Conservation (phyloP, 2,329 filamentous ascomycete species). For the Penicillium sp. region DNA sequence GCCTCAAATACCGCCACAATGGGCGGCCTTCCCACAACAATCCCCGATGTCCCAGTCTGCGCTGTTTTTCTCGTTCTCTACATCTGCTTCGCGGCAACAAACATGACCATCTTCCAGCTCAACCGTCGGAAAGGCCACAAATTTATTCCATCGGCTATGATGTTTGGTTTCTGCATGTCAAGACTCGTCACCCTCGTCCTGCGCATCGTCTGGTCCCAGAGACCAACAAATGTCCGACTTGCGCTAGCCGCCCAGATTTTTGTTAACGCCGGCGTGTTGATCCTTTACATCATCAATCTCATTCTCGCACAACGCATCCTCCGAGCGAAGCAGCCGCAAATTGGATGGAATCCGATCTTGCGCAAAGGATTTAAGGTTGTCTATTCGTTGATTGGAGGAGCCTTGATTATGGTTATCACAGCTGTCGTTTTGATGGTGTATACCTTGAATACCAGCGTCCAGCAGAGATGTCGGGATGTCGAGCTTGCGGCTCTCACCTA, state of each 20-base stretch:
- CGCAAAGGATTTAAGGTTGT: constrained; percentile 56
- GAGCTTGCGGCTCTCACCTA: not conserved
- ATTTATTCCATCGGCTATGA: constrained; percentile 48
- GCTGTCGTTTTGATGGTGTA: not conserved
- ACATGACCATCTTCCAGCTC: constrained; percentile 48
- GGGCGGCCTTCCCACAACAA: not conserved
- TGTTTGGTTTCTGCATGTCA: constrained; percentile 54
- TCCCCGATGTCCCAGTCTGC: constrained; percentile 56
- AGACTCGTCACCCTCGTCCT: constrained; percentile 50
- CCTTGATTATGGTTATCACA: not conserved
- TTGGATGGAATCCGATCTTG: constrained; percentile 66
- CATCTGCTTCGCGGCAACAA: constrained; percentile 55
- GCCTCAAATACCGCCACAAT: not conserved
- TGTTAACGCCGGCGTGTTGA: constrained; percentile 69
- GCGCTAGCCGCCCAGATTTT: constrained; percentile 66
- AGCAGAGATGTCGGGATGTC: not conserved
- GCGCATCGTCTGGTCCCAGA: constrained; percentile 57
- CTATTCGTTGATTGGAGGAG: constrained; percentile 42
- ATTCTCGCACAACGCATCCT: constrained; percentile 74
- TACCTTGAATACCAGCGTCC: not conserved
- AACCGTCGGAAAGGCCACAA: constrained; percentile 48
- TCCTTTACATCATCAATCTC: constrained; percentile 77
- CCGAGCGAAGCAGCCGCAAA: constrained; percentile 66
- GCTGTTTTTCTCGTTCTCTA: not conserved
- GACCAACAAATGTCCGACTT: constrained; percentile 45